phyloP scores from a whole-genome alignment of 1,284 basidiomycete genomes.

The Meira nashicola region DNA sequence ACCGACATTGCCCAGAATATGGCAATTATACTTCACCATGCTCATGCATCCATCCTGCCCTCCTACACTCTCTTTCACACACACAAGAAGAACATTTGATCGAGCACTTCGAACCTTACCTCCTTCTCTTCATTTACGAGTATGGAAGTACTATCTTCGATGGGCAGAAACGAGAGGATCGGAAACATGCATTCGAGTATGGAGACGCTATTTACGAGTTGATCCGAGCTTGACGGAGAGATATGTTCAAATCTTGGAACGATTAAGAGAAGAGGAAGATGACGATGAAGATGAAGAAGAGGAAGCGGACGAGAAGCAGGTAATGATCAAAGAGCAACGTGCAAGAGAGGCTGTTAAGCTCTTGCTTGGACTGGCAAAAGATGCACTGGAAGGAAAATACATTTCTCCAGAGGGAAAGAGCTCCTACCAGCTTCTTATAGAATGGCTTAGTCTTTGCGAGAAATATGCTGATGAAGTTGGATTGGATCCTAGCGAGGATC shows the following conservation, averaged over 20 bases:
- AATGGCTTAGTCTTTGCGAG: constrained; percentile 89
- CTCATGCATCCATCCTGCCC: constrained; percentile 89
- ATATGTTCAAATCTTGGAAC: constrained; percentile 42
- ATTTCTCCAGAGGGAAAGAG: constrained; percentile 87
- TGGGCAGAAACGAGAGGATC: constrained; percentile 85
- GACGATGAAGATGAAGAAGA: constrained; percentile 19
- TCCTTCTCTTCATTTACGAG: constrained; percentile 83
- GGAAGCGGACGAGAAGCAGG: constrained; percentile 9
- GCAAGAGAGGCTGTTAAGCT: constrained; percentile 84
- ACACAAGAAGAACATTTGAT: constrained; percentile 90
- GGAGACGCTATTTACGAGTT: constrained; percentile 76
- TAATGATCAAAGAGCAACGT: neutral
- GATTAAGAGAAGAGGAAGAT: constrained; percentile 18
- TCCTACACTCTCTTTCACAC: constrained; percentile 73
- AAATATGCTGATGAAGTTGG: constrained; percentile 88
- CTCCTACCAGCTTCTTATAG: constrained; percentile 84
- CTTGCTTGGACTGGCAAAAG: constrained; percentile 73
- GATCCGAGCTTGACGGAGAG: constrained; percentile 51
- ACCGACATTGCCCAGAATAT: constrained; percentile 83
- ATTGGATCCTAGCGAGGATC: constrained; percentile 67
- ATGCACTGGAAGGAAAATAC: constrained; percentile 77
- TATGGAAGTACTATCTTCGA: constrained; percentile 90
- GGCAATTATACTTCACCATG: constrained; percentile 86
- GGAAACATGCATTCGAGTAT: constrained; percentile 77
- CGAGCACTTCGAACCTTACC: constrained; percentile 88